A percentile compares a stretch with the other conserved stretches of the same genome.
Conservation (phyloP, 495 filamentous ascomycete species). For the Xylaria grammica region DNA sequence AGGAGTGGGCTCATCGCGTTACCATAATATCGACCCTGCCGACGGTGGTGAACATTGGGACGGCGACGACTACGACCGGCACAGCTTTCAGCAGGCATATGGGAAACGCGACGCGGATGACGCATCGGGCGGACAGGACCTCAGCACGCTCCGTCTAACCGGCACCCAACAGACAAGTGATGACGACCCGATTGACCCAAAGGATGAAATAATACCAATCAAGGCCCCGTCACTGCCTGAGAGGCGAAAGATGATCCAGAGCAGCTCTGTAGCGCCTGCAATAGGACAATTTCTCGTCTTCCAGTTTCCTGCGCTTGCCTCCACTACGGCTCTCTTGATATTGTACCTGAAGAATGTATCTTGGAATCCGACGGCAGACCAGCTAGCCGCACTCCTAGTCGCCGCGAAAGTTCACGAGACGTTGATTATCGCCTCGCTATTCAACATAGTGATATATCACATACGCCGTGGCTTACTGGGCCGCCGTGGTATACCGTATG, state of each 20-base stretch:
- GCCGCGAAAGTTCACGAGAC: neutral
- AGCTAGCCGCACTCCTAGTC: neutral
- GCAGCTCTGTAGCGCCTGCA: neutral
- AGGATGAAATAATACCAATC: neutral
- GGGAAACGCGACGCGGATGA: neutral
- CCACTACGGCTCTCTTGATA: neutral
- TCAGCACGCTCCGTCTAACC: neutral
- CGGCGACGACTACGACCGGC: neutral
- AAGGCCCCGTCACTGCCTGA: neutral
- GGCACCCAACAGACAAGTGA: neutral
- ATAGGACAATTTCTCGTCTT: neutral
- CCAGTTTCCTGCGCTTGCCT: neutral
- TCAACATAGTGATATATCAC: neutral
- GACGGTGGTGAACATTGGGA: neutral
- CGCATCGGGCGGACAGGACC: neutral
- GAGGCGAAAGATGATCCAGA: neutral
- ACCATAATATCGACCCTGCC: neutral
- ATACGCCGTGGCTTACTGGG: neutral
- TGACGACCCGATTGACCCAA: neutral
- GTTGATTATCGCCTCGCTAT: neutral
- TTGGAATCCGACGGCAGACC: neutral
- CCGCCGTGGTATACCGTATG: neutral
- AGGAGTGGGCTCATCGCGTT: neutral
- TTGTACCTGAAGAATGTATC: constrained; percentile 1
- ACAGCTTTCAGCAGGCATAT: neutral